Base-by-base conservation (phyloP, 495 filamentous ascomycete genomes). In the Talaromyces ruber region DNA sequence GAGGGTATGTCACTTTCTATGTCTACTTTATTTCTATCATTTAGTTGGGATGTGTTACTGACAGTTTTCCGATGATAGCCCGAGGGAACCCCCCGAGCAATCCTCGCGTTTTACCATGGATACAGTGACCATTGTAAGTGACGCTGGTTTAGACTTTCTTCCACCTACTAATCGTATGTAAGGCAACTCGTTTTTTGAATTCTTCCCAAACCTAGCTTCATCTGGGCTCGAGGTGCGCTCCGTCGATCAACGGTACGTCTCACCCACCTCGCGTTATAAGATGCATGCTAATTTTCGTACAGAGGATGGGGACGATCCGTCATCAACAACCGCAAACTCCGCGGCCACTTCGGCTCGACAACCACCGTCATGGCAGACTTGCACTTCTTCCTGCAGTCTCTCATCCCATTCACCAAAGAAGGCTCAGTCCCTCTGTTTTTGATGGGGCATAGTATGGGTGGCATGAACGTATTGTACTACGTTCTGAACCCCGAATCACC, bases 401-500 rank as follows among this genome's bases (percentile, higher is more conserved):
- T 79, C 58, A 69, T 81, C 11, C 71, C 71, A 11, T 51, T 47
- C 47, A 65, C 60, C 16, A 50, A 64, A 53, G 64, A 62, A 59
- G 55, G 68, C 12, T 65, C 68, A 6, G 66, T 81, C 4, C 91
- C 92, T 0, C 70, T 93, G 21, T 96, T 96, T 74, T 80, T 96
- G n/a, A 83, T 91, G 71, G 92, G 92, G 57, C 92, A 96, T 74
- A 90, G 86, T 39, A 91, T 88, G 86, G 92, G 92, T 70, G 92
- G 93, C 52, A 89, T 82, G 16, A 76, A 92, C 65, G 83, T 85
- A 14, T 74, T 93, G 3, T 72, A 72, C 53, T 87, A 82, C 62
- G 72, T 76, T 21, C 63, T 70, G 1, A 62, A 63, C 16, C 64
- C 60, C 26, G 60, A 56, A 30, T 68, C 45, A 62, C 71, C 54